Evolutionary conservation across 257 asterid species (phyloP).

Genomic region (Voacanga thouarsii): DNA sequence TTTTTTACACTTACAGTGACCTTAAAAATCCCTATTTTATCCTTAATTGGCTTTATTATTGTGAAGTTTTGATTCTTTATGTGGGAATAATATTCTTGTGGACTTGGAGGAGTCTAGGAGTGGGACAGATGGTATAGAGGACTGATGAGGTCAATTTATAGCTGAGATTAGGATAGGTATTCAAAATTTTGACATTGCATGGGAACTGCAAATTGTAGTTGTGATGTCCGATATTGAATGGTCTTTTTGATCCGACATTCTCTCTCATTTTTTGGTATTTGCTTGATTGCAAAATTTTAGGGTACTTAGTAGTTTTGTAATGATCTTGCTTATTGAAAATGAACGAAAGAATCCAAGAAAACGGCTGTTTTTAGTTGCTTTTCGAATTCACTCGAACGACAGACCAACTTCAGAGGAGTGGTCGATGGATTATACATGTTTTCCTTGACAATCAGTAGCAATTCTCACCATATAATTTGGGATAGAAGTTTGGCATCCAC

Average conservation of each 20-base stretch:
- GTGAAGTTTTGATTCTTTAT: conserved; percentile 3
- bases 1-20: neutral
- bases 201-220: neutral
- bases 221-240: neutral
- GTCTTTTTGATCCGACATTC: neutral
- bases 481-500: conserved; percentile 1
- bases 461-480: neutral
- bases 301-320: neutral
- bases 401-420: neutral
- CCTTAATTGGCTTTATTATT: neutral
- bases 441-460: neutral
- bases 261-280: neutral
- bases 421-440: conserved; percentile 4
- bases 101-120: neutral
- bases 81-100: conserved; percentile 11
- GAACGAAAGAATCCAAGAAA: neutral
- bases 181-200: conserved; percentile 15
- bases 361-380: neutral
- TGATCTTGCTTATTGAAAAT: neutral
- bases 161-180: conserved; percentile 9
- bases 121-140: neutral
- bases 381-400: neutral
- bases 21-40: neutral
- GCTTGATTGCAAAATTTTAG: neutral
- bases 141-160: conserved; percentile 5